Conservation (phyloP, 495 filamentous ascomycete species). For the Xylaria palmicola region DNA sequence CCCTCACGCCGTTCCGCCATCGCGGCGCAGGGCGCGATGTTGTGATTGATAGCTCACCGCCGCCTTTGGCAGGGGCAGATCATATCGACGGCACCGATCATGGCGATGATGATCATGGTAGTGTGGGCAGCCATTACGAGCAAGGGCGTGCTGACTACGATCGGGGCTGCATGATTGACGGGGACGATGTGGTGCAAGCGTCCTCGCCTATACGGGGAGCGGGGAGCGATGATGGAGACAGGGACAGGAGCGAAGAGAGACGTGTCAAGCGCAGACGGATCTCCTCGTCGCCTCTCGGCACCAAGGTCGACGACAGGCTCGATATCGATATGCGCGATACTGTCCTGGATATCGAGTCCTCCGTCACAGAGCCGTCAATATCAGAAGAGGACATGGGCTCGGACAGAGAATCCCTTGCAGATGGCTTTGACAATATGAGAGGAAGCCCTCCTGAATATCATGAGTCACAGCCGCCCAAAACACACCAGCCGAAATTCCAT, state of each 20-base stretch:
- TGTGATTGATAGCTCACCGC: conserved; percentile 27
- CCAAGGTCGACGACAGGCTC: conserved; percentile 1
- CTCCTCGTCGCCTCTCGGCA: conserved; percentile 22
- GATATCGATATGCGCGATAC: conserved; percentile 9
- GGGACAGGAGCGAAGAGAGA: conserved; percentile 9
- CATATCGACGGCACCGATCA: not conserved
- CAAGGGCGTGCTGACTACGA: conserved; percentile 17
- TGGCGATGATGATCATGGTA: not conserved
- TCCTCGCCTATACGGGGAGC: conserved; percentile 19
- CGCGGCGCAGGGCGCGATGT: conserved; percentile 16
- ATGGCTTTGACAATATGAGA: not conserved
- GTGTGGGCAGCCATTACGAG: conserved; percentile 16
- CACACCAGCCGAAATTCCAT: conserved; percentile 33
- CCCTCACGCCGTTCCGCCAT: conserved; percentile 27
- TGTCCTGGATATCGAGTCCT: conserved; percentile 8
- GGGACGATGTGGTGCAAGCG: conserved; percentile 23
- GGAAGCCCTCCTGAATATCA: not conserved
- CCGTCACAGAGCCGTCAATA: conserved; percentile 1
- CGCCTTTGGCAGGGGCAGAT: not conserved
- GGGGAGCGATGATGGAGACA: conserved; percentile 13
- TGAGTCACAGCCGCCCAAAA: not conserved
- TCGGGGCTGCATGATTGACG: conserved; percentile 16
- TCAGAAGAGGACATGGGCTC: conserved; percentile 1
- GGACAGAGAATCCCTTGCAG: not conserved
- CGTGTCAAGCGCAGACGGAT: conserved; percentile 29